Base-by-base conservation (phyloP, 768 basidiomycete genomes). In the Leccinellum rugosiceps region DNA sequence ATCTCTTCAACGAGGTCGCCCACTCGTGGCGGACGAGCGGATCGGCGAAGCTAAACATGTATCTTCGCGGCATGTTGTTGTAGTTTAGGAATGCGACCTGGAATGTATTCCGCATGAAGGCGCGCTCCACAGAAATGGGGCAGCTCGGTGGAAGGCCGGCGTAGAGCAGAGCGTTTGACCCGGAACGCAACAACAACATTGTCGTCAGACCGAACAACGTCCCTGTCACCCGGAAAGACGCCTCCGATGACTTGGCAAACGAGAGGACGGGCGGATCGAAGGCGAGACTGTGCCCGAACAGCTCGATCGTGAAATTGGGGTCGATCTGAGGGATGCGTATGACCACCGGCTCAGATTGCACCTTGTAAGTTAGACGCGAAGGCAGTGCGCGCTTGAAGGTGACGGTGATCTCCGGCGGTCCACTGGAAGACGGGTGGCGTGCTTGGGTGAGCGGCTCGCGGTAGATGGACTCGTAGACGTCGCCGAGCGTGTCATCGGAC, bases 71-170 rank as follows among this genome's bases (percentile, higher is more conserved):
- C 53, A 76, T 58, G 30, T 85, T 84, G 31, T 77, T 68, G 60
- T 87, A 83, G 63, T 86, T 85, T 38, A 78, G 60, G 75, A 98
- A 98, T 2, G 93, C 87, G 32, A 98, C 74, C 70, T 97, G 92
- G 80, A 98, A 95, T 0, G 95, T 97, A 69, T 98, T 90, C 57
- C 87, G 84, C 96, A 98, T 98, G 76, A 98, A 98, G 0, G 92
- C 87, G 19, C 94, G 87, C 68, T 96, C 94, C 58, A 96, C 86
- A 21, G 82, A 78, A 64, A 98, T 77, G 6, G 85, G 78, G 63
- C 83, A 87, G 69, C 87, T 92, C 54, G 89, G 76, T 15, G 94
- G 90, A 31, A 98, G 76, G 28, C 90, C 89, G 2, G 85, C 76
- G 70, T 98, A 98, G 55, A 84, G 78, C 46, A 88, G 79, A 3